Percentiles rank a stretch among this genome's conserved stretches.
phyloP scores from a whole-genome alignment of 169 alveolate species.

The Babesia divergens region DNA sequence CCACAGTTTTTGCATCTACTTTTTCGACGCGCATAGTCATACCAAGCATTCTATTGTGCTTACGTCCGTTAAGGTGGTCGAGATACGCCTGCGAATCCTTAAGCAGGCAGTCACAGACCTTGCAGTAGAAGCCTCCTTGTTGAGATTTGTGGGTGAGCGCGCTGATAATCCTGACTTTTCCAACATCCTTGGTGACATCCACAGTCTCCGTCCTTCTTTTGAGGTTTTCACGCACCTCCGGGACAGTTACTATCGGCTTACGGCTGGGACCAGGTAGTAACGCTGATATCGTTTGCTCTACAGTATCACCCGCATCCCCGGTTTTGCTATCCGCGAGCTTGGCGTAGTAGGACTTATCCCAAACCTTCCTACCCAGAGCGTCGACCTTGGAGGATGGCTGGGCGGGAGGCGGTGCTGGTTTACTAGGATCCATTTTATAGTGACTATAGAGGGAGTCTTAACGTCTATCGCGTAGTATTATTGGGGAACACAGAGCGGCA shows the following conservation, averaged over 20 bases:
- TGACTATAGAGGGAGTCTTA: no score
- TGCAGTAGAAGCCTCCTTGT: slow-evolving; percentile 85
- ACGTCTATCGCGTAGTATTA: no score
- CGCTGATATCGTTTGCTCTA: slow-evolving; percentile 65
- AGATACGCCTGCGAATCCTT: slow-evolving; percentile 86
- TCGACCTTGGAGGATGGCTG: slow-evolving; percentile 53
- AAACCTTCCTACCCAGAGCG: slow-evolving; percentile 74
- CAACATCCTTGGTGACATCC: slow-evolving; percentile 76
- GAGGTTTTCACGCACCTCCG: slow-evolving; percentile 75
- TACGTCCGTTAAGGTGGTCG: slow-evolving; percentile 91
- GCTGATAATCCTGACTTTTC: slow-evolving; percentile 73
- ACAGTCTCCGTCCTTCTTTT: slow-evolving; percentile 72
- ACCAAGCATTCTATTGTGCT: slow-evolving; percentile 88
- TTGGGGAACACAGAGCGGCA: no score
- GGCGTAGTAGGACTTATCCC: slow-evolving; percentile 75
- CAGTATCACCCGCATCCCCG: slow-evolving; percentile 64
- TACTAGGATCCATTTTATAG: background rate
- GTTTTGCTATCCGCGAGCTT: slow-evolving; percentile 60
- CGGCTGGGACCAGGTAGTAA: slow-evolving; percentile 54
- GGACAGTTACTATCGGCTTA: slow-evolving; percentile 57
- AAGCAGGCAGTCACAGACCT: slow-evolving; percentile 82
- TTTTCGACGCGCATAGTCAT: slow-evolving; percentile 91
- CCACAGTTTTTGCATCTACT: slow-evolving; percentile 80
- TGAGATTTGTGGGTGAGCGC: slow-evolving; percentile 80
- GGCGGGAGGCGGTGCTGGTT: background rate